A percentile compares a stretch with the other conserved stretches of the same genome.
Conservation (phyloP, 1,284 basidiomycete genomes). For the Lignosus rhinocerotis region DNA sequence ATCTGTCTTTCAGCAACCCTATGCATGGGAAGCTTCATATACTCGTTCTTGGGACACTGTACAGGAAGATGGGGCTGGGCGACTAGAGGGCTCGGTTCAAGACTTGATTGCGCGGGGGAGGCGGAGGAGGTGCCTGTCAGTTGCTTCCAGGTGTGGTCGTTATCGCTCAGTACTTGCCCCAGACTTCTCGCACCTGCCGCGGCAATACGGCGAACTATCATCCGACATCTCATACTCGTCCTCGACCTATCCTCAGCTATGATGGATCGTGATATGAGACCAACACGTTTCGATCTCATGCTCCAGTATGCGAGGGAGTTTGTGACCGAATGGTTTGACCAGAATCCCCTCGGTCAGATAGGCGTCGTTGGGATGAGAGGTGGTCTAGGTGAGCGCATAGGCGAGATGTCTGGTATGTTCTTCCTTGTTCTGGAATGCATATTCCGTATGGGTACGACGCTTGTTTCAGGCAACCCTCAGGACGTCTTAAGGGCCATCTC, state of each 20-base stretch:
- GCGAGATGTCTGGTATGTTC: constrained; percentile 82
- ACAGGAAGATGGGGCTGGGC: constrained; percentile 93
- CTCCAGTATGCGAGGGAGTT: constrained; percentile 91
- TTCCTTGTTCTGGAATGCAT: background rate
- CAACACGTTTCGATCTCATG: constrained; percentile 88
- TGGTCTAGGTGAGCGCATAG: constrained; percentile 83
- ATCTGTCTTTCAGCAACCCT: constrained; percentile 56
- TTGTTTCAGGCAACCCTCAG: constrained; percentile 82
- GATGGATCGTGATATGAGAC: constrained; percentile 94
- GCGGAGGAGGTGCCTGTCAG: constrained; percentile 66
- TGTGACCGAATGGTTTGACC: constrained; percentile 97
- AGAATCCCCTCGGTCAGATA: constrained; percentile 98
- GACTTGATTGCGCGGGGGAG: constrained; percentile 85
- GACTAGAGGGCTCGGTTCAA: constrained; percentile 87
- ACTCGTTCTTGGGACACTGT: constrained; percentile 96
- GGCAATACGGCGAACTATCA: constrained; percentile 93
- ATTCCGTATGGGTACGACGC: background rate
- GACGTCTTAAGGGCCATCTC: constrained; percentile 86
- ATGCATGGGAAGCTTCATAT: constrained; percentile 96
- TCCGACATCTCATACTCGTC: constrained; percentile 90
- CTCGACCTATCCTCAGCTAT: constrained; percentile 91
- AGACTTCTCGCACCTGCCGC: constrained; percentile 80
- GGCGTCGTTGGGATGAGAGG: constrained; percentile 91
- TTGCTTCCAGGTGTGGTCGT: background rate
- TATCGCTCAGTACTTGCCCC: background rate